These are phyloP conservation scores for Leersia perrieri DNA, from an alignment of 176 grass and related monocot genomes.

Conservation along the genomic window DNA sequence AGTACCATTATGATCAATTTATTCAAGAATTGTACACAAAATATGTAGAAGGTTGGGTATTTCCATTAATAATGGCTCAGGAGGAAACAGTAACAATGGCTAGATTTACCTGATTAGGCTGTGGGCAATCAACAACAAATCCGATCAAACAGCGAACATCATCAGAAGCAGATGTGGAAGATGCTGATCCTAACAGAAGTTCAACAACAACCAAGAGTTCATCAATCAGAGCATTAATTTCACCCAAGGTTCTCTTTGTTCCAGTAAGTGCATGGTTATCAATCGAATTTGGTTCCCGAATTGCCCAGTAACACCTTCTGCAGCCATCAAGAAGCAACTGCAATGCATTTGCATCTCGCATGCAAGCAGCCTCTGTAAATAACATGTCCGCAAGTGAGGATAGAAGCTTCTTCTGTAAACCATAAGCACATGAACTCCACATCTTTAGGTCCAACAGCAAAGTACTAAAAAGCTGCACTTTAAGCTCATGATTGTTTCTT, in stretches of 20 bases:
- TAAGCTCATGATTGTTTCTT: constrained; percentile 72
- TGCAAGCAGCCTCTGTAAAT: constrained; percentile 81
- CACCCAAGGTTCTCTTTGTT: constrained; percentile 64
- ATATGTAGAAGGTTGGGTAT: constrained; percentile 6
- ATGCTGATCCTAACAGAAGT: constrained; percentile 78
- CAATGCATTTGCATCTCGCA: constrained; percentile 89
- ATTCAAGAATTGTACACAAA: not conserved
- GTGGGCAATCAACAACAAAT: constrained; percentile 93
- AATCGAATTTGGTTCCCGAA: constrained; percentile 72
- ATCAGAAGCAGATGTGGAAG: constrained; percentile 60
- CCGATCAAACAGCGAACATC: constrained; percentile 90
- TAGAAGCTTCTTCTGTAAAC: constrained; percentile 97
- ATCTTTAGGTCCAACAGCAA: constrained; percentile 90
- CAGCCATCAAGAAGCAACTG: constrained; percentile 99
- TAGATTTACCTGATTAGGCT: constrained; percentile 89
- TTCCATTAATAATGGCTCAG: not conserved
- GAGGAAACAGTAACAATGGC: not conserved
- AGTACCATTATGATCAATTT: not conserved
- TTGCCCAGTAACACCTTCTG: constrained; percentile 92
- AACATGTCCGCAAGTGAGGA: constrained; percentile 99
- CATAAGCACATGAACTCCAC: constrained; percentile 94
- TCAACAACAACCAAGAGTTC: constrained; percentile 97
- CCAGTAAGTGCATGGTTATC: constrained; percentile 59
- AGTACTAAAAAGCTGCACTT: constrained; percentile 90
- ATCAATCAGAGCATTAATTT: constrained; percentile 93